Evolutionary conservation across 306 rosid species (phyloP).

Genomic region (Vicia sativa): DNA sequence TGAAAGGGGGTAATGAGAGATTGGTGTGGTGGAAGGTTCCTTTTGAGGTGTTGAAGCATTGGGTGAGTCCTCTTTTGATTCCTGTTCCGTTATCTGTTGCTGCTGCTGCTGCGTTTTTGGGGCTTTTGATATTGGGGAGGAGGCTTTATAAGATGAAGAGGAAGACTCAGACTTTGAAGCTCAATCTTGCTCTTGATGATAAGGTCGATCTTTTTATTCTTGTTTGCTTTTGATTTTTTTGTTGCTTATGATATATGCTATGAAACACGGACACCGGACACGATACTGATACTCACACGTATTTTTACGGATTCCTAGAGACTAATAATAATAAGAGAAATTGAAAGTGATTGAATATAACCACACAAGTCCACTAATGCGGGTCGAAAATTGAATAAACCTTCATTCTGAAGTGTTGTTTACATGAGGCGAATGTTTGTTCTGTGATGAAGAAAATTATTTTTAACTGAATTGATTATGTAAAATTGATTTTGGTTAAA

Average conservation of each 20-base stretch:
- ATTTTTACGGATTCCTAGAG: no score
- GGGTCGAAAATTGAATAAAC: background rate
- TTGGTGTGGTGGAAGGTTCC: slow-evolving; percentile 93
- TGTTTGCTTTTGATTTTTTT: background rate
- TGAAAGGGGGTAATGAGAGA: slow-evolving; percentile 45
- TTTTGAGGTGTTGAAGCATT: slow-evolving; percentile 71
- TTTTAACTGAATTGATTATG: no score
- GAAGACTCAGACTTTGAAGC: slow-evolving; percentile 74
- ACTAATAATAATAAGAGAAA: background rate
- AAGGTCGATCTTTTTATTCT: slow-evolving; percentile 57
- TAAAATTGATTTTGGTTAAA: no score
- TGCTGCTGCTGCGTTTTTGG: slow-evolving; percentile 81
- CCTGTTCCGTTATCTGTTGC: slow-evolving; percentile 69
- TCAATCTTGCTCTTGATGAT: slow-evolving; percentile 85
- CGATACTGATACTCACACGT: background rate
- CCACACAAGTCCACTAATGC: no score
- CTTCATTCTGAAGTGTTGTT: background rate
- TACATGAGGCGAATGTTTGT: background rate
- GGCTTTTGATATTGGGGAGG: slow-evolving; percentile 73
- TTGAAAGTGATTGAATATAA: background rate
- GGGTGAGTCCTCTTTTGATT: slow-evolving; percentile 60
- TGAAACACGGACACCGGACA: background rate
- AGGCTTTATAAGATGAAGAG: slow-evolving; percentile 71
- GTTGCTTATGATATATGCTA: background rate
- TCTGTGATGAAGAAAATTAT: no score